Conservation (phyloP, 768 basidiomycete genomes). For the Agaricus subrufescens region DNA sequence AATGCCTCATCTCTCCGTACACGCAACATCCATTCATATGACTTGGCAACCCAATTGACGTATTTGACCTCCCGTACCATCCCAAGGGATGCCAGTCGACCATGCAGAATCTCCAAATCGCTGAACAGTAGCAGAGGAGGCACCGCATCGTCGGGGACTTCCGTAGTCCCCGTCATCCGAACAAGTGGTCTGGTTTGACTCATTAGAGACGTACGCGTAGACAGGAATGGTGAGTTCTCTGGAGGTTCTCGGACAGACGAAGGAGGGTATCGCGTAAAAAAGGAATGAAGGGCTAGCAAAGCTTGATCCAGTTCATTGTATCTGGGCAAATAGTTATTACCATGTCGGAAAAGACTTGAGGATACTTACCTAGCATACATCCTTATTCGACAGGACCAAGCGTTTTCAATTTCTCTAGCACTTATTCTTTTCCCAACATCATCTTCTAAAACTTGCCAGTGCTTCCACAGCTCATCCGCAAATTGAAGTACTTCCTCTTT, state of each 20-base stretch:
- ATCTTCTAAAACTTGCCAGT: constrained; percentile 53
- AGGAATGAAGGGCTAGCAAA: constrained; percentile 51
- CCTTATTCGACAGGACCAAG: constrained; percentile 66
- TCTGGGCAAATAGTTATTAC: constrained; percentile 25
- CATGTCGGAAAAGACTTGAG: neutral
- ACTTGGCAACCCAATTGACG: constrained; percentile 67
- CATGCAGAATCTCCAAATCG: constrained; percentile 78
- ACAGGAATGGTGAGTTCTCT: constrained; percentile 45
- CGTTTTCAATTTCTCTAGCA: constrained; percentile 59
- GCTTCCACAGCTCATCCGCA: constrained; percentile 60
- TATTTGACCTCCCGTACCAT: constrained; percentile 52
- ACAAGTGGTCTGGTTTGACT: constrained; percentile 59
- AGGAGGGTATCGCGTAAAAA: constrained; percentile 65
- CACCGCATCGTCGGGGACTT: constrained; percentile 71
- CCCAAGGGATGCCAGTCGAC: constrained; percentile 50
- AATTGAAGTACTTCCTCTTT: constrained; percentile 43
- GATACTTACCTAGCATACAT: constrained; percentile 53
- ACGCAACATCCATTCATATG: constrained; percentile 67
- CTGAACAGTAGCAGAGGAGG: constrained; percentile 75
- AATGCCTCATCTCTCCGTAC: constrained; percentile 45
- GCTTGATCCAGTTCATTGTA: constrained; percentile 47
- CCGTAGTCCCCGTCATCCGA: constrained; percentile 53
- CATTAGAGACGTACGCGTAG: constrained; percentile 52
- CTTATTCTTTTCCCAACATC: constrained; percentile 24
- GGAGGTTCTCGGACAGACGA: constrained; percentile 35